These are phyloP conservation scores for Fomes fomentarius DNA, from an alignment of 1,284 basidiomycete species.

Conservation along the genomic window DNA sequence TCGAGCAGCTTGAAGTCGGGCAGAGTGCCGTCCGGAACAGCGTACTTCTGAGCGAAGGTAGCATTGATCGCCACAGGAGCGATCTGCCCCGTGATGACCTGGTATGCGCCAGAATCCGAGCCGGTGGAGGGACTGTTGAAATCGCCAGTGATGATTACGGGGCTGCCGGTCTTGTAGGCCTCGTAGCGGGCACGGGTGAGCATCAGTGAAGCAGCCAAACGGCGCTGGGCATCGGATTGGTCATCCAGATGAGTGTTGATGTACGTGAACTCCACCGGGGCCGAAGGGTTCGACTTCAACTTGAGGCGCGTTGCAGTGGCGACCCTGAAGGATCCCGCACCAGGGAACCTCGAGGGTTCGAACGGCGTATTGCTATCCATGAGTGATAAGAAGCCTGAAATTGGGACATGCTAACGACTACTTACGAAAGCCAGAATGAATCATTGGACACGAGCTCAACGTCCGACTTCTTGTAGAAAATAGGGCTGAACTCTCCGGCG, in stretches of 20 bases:
- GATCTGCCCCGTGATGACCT: constrained; percentile 47
- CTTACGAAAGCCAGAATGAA: constrained; percentile 60
- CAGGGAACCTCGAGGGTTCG: constrained; percentile 52
- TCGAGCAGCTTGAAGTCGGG: constrained; percentile 50
- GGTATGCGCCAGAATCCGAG: constrained; percentile 51
- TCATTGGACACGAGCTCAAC: constrained; percentile 47
- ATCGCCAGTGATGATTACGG: constrained; percentile 56
- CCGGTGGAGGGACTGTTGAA: constrained; percentile 55
- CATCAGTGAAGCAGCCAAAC: constrained; percentile 53
- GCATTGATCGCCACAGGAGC: constrained; percentile 44
- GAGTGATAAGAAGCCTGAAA: background rate
- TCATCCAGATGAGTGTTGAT: constrained; percentile 61
- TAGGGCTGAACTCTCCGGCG: constrained; percentile 65
- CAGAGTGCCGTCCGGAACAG: constrained; percentile 36
- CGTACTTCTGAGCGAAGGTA: constrained; percentile 47
- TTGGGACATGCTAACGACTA: constrained; percentile 3
- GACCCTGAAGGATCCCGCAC: constrained; percentile 54
- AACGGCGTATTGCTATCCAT: constrained; percentile 47
- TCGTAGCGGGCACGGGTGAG: constrained; percentile 53
- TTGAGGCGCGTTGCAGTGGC: constrained; percentile 51
- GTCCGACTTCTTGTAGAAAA: constrained; percentile 59
- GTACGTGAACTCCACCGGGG: constrained; percentile 39
- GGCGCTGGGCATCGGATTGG: constrained; percentile 54
- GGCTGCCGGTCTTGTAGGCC: constrained; percentile 40
- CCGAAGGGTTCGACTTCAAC: constrained; percentile 18